Conservation (phyloP, 2,329 filamentous ascomycete species). For the Fusarium drepaniforme region DNA sequence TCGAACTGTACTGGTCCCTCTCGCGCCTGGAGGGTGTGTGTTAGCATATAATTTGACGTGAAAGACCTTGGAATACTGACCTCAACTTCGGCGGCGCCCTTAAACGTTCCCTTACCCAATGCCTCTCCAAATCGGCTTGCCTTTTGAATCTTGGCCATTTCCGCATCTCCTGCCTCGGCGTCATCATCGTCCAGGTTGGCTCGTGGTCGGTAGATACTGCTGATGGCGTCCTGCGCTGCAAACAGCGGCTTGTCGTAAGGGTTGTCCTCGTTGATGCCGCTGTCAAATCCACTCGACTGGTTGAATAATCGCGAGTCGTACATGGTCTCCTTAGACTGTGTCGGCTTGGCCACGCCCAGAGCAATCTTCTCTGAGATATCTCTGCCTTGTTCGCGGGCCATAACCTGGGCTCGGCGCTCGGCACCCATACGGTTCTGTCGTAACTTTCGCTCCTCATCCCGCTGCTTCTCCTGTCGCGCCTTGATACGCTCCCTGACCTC, state of each 20-base stretch:
- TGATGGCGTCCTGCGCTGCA: constrained; percentile 93
- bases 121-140: constrained; percentile 86
- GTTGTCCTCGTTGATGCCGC: constrained; percentile 97
- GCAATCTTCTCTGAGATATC: constrained; percentile 98
- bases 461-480: constrained; percentile 80
- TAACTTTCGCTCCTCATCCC: constrained; percentile 89
- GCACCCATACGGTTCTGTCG: constrained; percentile 96
- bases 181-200: constrained; percentile 82
- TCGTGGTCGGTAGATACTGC: constrained; percentile 89
- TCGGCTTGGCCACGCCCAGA: constrained; percentile 93
- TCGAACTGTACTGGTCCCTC: constrained; percentile 97
- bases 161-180: constrained; percentile 82
- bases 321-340: constrained; percentile 92
- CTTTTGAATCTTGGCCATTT: constrained; percentile 91
- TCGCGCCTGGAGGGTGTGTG: constrained; percentile 65
- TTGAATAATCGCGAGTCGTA: constrained; percentile 98
- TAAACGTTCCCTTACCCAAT: constrained; percentile 90
- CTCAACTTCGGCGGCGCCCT: constrained; percentile 86
- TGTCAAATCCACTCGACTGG: constrained; percentile 89
- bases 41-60: constrained; percentile 45
- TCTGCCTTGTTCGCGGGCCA: constrained; percentile 94
- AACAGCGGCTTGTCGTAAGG: constrained; percentile 98
- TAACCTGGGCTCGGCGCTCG: constrained; percentile 89
- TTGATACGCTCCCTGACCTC: constrained; percentile 82
- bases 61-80: constrained; percentile 57